Base-by-base conservation (phyloP, 805 yeast genomes). In the Kurtzmaniella cleridarum region DNA sequence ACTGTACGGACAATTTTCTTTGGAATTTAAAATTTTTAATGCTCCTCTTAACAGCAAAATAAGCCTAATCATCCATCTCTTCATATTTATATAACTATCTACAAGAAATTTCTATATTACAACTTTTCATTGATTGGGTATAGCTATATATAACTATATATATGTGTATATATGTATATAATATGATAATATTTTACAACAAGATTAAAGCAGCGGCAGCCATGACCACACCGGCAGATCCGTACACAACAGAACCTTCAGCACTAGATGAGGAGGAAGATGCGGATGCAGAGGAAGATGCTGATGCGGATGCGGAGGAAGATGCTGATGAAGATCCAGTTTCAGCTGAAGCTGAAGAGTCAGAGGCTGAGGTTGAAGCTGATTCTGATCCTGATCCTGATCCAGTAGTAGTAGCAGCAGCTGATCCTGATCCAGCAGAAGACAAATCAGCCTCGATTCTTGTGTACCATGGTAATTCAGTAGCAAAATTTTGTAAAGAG, bases 11-110 rank as follows among this genome's bases (percentile, higher is more conserved):
- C 45, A 65, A 66, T 41, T 57, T 66, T 32, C 47, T 66, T 40
- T 68, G 73, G 73, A 64, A 54, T 34, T 42, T 68, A 17, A 61
- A 68, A 41, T 68, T 60, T 38, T 36, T 67, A 17, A 40, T 61
- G 11, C 48, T 68, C 30, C 64, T 55, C 43, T 43, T 66, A 29
- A 65, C 71, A 1, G 60, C 59, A 2, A n/a, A 8, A 23, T 8
- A 23, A 20, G 8, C 8, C 8, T 20, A 20, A 20, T n/a, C n/a
- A n/a, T n/a, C n/a, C n/a, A n/a, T n/a, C n/a, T n/a, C n/a, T n/a
- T n/a, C n/a, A 14, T 15, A 30, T 24, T 14, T 26, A 34, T 11
- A 12, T 14, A 9, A 9, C 12, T 27, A 24, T 34, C 24, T 13
- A 17, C 18, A 15, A 17, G 15, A 15, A 6, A 32, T 20, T 20